Conservation (phyloP, 176 grass and related monocot genomes). For the Paspalum vaginatum region DNA sequence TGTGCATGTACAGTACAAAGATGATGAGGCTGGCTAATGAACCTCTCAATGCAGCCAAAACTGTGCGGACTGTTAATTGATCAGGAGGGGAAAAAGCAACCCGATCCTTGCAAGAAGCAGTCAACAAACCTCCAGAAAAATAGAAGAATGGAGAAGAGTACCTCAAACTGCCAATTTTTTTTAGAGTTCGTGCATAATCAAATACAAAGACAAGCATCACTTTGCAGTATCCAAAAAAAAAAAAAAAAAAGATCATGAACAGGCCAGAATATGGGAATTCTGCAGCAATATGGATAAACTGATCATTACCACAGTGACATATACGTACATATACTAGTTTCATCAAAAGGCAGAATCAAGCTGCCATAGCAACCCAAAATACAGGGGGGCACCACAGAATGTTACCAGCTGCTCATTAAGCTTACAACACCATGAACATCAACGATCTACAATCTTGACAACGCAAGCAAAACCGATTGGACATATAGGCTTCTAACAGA, state of each 20-base stretch:
- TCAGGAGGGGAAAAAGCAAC: not conserved
- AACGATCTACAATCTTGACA: slow-evolving; percentile 28
- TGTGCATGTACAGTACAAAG: not conserved
- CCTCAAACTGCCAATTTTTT: not conserved
- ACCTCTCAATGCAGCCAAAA: not conserved
- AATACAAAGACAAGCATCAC: not conserved
- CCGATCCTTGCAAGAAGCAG: not conserved
- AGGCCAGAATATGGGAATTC: not conserved
- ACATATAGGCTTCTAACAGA: slow-evolving; percentile 20
- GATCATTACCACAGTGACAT: not conserved
- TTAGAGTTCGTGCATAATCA: not conserved
- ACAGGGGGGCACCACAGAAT: not conserved
- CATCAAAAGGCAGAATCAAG: not conserved
- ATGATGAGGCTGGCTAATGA: too few relatives aligned
- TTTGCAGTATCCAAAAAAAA: not conserved
- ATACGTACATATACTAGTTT: not conserved
- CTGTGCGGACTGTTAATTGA: not conserved
- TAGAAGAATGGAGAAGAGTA: not conserved
- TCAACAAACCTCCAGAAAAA: not conserved
- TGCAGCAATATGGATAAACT: not conserved
- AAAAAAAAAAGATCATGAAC: not conserved
- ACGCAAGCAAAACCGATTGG: slow-evolving; percentile 30
- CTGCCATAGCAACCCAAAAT: slow-evolving; percentile 10
- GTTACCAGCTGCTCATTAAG: slow-evolving; percentile 17
- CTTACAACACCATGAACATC: slow-evolving; percentile 37